Evolutionary conservation across 2,329 filamentous ascomycete genomes (phyloP).

Genomic region (Pseudocercospora vitis): DNA sequence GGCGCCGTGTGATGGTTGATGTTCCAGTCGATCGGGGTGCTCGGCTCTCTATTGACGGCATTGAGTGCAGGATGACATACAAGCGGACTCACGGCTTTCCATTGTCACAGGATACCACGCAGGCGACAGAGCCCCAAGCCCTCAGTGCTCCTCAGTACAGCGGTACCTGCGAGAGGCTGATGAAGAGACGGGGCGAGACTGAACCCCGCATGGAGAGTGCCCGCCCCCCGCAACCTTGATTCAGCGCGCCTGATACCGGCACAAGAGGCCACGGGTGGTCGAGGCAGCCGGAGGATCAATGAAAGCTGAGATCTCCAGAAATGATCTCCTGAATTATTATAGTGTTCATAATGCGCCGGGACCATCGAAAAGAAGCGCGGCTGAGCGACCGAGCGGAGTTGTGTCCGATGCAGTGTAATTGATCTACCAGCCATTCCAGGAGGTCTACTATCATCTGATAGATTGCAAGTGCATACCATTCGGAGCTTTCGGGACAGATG

Average conservation of each 20-base stretch:
- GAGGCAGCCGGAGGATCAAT: neutral
- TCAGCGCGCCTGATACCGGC: neutral
- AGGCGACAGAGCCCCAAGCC: neutral
- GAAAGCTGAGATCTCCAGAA: too few species aligned
- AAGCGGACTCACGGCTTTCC: neutral
- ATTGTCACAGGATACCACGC: neutral
- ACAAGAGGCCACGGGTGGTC: too few species aligned
- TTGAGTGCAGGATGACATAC: neutral
- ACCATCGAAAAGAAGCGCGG: too few species aligned
- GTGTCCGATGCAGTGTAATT: too few species aligned
- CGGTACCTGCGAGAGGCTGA: neutral
- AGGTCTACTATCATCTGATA: too few species aligned
- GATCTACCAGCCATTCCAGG: too few species aligned
- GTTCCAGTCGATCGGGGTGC: neutral
- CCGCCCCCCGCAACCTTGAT: neutral
- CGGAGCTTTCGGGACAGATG: too few species aligned
- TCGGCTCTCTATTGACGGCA: neutral
- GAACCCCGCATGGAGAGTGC: neutral
- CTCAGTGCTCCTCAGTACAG: neutral
- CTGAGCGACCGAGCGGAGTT: too few species aligned
- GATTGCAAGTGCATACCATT: too few species aligned
- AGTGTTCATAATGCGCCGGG: too few species aligned
- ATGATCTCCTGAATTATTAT: too few species aligned
- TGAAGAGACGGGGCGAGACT: neutral
- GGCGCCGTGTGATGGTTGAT: constrained; percentile 18